A percentile compares a stretch with the other conserved stretches of the same genome.
Conservation (phyloP, 176 grass and related monocot species). For the Oryza glumipatula region DNA sequence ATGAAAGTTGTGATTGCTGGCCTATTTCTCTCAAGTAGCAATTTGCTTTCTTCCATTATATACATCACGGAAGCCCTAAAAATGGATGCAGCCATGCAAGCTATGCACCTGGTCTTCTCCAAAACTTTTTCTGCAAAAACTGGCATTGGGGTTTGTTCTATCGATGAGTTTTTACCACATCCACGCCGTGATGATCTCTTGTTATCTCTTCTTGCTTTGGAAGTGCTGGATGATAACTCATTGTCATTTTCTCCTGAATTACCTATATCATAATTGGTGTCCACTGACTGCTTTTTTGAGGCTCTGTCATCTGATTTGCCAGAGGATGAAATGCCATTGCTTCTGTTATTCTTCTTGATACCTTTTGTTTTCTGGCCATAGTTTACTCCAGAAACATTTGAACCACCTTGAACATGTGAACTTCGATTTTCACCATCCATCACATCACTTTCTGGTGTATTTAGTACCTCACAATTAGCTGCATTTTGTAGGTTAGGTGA, state of each 20-base stretch:
- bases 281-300: slow-evolving; percentile 36
- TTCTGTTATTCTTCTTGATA: slow-evolving; percentile 54
- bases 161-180: slow-evolving; percentile 23
- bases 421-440: slow-evolving; percentile 39
- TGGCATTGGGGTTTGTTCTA: slow-evolving; percentile 28
- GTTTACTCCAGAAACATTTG: slow-evolving; percentile 45
- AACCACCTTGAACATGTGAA: slow-evolving; percentile 43
- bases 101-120: slow-evolving; percentile 51
- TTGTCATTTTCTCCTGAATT: slow-evolving; percentile 44
- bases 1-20: slow-evolving; percentile 51
- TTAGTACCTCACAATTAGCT: slow-evolving; percentile 56
- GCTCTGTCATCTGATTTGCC: slow-evolving; percentile 45
- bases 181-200: slow-evolving; percentile 40
- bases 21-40: slow-evolving; percentile 60
- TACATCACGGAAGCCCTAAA: slow-evolving; percentile 67
- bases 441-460: slow-evolving; percentile 51
- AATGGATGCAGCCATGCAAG: slow-evolving; percentile 64
- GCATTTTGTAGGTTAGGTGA: slow-evolving; percentile 49
- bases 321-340: slow-evolving; percentile 21
- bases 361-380: slow-evolving; percentile 48
- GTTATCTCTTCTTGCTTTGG: slow-evolving; percentile 47
- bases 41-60: slow-evolving; percentile 60
- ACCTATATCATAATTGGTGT: slow-evolving; percentile 35
- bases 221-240: slow-evolving; percentile 36
- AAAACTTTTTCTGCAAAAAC: slow-evolving; percentile 39